Evolutionary conservation across 2,329 filamentous ascomycete genomes (phyloP), one percentile per base, ranked within the genome.

Genomic region (Alternaria hordeiaustralica): DNA sequence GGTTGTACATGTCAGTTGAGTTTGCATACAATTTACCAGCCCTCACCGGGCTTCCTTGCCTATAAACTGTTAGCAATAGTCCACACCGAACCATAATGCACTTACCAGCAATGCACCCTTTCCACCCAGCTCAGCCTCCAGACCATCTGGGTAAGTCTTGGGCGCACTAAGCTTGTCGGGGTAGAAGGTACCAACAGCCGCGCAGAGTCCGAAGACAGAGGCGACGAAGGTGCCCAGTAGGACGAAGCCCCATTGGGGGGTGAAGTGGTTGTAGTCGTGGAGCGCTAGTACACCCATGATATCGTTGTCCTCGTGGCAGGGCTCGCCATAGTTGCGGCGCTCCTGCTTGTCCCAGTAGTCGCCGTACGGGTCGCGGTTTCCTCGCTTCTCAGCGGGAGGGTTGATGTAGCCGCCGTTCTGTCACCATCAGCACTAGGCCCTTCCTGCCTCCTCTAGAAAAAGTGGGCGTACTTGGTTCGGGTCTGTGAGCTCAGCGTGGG

Each of bases 281-380:
- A 93, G 89, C 55, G 92, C 91, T 83, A 99, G 95, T 69, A 97
- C 91, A 73, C 94, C 94, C 61, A 98, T 86, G 61, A 94, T 87
- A 80, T 99, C 96, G 82, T 97, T 92, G 81, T 99, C 96, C 82
- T 99, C 96, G 82, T 99, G 95, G 56, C 97, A 89, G 12, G 95
- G 93, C 82, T 99, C 96, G 82, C 94, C 94, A 80, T 92, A 98
- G 87, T 99, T 98, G 76, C 96, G 89, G 79, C 94, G 90, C 82
- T 98, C 96, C 84, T 99, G 96, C 82, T 94, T 92, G 83, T 99
- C 95, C 93, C 94, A 98, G 93, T 94, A 99, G 78, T 93, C 90
- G 78, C 83, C 95, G 80, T 98, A 88, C 36, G 96, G 96, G 81
- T 98, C 96, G 79, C 96, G 93, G 84, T 93, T 92, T 81, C 94